These are phyloP conservation scores for Alternaria gaisen DNA, from an alignment of 2,329 filamentous ascomycete genomes.

Conservation along the genomic window DNA sequence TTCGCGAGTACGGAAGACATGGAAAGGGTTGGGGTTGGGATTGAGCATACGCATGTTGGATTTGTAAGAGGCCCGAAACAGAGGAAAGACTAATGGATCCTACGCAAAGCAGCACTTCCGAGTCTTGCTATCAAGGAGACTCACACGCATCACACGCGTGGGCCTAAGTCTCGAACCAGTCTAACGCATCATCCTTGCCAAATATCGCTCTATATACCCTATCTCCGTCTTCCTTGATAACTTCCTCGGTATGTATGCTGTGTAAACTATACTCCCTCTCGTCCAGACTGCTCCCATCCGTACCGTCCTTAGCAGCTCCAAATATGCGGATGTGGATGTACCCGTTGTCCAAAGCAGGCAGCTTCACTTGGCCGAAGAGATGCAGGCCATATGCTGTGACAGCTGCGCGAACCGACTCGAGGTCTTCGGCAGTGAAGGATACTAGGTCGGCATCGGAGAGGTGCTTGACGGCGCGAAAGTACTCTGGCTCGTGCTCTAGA, in stretches of 20 bases:
- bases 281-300: constrained; percentile 42
- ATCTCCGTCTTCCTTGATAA: not conserved
- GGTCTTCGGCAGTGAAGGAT: constrained; percentile 37
- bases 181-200: constrained; percentile 37
- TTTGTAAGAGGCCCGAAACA: not conserved
- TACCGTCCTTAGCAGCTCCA: constrained; percentile 44
- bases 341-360: constrained; percentile 34
- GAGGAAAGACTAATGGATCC: not conserved
- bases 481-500: constrained; percentile 49
- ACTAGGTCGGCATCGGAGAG: constrained; percentile 51
- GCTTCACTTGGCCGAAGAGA: constrained; percentile 41
- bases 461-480: constrained; percentile 49
- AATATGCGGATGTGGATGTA: constrained; percentile 48
- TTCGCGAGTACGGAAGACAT: not conserved
- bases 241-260: constrained; percentile 34
- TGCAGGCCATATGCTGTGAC: constrained; percentile 45
- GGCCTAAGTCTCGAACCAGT: constrained; percentile 47
- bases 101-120: not conserved
- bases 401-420: constrained; percentile 41
- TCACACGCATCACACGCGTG: too few species aligned
- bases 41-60: not conserved
- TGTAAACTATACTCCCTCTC: constrained; percentile 46
- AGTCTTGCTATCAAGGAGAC: too few species aligned
- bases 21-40: not conserved
- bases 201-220: constrained; percentile 46